phyloP scores from a whole-genome alignment of 2,329 filamentous ascomycete species.

The Aspergillus candidus region DNA sequence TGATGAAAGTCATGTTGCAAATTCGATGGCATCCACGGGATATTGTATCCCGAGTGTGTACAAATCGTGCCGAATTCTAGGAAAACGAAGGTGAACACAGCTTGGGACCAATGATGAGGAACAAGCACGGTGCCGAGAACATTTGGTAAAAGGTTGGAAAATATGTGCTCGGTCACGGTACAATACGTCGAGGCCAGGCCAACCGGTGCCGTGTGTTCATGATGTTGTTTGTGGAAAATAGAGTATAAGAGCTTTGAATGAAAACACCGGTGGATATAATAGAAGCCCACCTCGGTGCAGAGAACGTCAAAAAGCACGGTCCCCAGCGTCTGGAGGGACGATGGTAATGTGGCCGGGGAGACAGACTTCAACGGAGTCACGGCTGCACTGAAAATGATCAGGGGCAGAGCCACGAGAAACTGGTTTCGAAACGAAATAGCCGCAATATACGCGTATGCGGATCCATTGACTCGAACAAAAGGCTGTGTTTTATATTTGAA shows the following conservation, averaged over 20 bases:
- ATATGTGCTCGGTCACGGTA: not conserved
- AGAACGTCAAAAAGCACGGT: no score
- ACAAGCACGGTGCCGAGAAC: slow-evolving; percentile 6
- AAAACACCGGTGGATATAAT: not conserved
- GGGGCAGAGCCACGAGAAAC: slow-evolving; percentile 5
- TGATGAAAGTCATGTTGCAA: slow-evolving; percentile 20
- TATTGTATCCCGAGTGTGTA: slow-evolving; percentile 9
- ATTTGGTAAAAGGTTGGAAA: slow-evolving; percentile 6
- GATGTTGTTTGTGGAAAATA: not conserved
- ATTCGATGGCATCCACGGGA: slow-evolving; percentile 8
- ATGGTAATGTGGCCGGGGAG: no score
- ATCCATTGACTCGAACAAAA: not conserved
- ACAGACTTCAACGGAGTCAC: no score
- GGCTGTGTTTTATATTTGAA: not conserved
- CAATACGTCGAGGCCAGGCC: not conserved
- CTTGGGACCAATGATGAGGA: slow-evolving; percentile 9
- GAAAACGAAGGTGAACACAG: slow-evolving; percentile 7
- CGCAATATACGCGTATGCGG: not conserved
- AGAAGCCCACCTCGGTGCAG: not conserved
- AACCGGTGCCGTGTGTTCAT: not conserved
- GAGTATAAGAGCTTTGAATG: not conserved
- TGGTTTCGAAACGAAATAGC: slow-evolving; percentile 8
- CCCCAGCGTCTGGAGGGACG: no score
- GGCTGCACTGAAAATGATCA: not conserved
- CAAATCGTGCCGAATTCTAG: slow-evolving; percentile 10